phyloP scores from a whole-genome alignment of 2,329 filamentous ascomycete species.

The Pseudogymnoascus sp. region DNA sequence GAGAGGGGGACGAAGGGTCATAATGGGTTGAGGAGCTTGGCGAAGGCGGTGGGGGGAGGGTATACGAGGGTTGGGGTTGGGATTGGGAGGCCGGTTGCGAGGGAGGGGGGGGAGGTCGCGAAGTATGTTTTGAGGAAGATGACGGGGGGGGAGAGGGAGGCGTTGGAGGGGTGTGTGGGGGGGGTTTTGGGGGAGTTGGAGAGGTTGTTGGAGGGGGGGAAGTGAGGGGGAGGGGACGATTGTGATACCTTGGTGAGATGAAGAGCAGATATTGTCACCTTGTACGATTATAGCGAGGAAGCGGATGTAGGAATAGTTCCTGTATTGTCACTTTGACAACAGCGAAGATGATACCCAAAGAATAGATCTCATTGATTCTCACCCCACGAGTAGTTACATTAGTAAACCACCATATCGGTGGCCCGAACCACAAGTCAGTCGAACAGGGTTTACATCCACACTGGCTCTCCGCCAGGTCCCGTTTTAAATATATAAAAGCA shows the following conservation, averaged over 20 bases:
- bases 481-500: constrained; percentile 33
- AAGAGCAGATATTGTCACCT: not conserved
- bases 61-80: constrained; percentile 65
- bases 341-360: constrained; percentile 2
- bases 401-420: not conserved
- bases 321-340: not conserved
- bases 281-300: not conserved
- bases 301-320: not conserved
- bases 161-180: constrained; percentile 21
- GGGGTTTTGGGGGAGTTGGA: constrained; percentile 22
- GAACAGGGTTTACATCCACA: constrained; percentile 1
- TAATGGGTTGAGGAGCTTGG: constrained; percentile 64
- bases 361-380: constrained; percentile 4
- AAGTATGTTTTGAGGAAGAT: constrained; percentile 60
- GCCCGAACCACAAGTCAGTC: not conserved
- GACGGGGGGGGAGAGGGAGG: constrained; percentile 20
- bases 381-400: not conserved
- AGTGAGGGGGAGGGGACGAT: not conserved
- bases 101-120: constrained; percentile 59
- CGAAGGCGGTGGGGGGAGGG: constrained; percentile 38
- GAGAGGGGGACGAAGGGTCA: constrained; percentile 59
- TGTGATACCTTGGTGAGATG: not conserved
- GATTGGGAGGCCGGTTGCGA: constrained; percentile 70
- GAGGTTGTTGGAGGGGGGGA: constrained; percentile 12
- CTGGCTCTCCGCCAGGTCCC: not conserved